These are phyloP conservation scores for Penicillium italicum DNA, from an alignment of 2,329 filamentous ascomycete species.

Conservation along the genomic window DNA sequence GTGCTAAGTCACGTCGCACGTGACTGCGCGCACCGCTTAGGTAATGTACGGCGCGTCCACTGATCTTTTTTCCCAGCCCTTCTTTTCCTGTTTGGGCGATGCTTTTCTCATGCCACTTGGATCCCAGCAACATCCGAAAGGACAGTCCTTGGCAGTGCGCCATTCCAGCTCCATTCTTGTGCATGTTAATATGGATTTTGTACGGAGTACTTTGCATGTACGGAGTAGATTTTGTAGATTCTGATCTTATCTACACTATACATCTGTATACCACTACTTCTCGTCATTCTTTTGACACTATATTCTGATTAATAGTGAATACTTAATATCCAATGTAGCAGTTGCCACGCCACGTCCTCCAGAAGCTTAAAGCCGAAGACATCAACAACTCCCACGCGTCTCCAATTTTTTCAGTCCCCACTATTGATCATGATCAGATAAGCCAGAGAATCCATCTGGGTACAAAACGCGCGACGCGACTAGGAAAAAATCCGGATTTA, in stretches of 20 bases:
- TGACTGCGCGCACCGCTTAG: conserved; percentile 31
- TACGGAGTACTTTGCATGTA: background rate
- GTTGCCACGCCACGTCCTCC: background rate
- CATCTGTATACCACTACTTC: background rate
- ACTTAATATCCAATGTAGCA: background rate
- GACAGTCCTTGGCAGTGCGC: conserved; percentile 19
- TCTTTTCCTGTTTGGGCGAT: conserved; percentile 4
- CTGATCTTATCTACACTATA: conserved; percentile 4
- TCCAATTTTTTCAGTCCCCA: conserved; percentile 13
- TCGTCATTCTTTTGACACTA: background rate
- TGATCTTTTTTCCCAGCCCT: background rate
- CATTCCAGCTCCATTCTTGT: conserved; percentile 15
- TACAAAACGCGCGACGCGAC: conserved; percentile 22
- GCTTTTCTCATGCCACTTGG: conserved; percentile 22
- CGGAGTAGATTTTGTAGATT: conserved; percentile 1
- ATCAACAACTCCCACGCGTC: conserved; percentile 7
- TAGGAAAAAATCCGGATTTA: conserved; percentile 19
- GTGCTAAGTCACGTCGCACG: conserved; percentile 39
- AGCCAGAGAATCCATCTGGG: conserved; percentile 4
- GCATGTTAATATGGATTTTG: background rate
- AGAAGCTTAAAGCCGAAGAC: background rate
- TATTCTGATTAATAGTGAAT: background rate
- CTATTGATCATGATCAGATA: conserved; percentile 13
- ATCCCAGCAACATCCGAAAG: conserved; percentile 23
- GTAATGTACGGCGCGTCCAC: conserved; percentile 18